Conservation (phyloP, 1,139 yeast species). For the Debaryomyces udenii region DNA sequence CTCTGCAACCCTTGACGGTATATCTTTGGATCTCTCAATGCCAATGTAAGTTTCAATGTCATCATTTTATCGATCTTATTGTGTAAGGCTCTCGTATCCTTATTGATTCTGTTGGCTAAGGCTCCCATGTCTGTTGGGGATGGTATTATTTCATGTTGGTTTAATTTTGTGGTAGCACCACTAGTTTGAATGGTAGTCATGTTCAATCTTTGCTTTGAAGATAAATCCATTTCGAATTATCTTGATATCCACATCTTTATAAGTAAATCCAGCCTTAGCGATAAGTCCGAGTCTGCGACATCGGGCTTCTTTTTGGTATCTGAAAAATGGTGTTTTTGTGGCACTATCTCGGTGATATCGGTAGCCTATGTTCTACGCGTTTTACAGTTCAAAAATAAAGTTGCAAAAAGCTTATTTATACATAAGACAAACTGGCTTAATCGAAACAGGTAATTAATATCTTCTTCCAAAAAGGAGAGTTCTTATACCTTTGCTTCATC, state of each 20-base stretch:
- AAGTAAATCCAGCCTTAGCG: conserved; percentile 3
- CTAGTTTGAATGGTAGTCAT: conserved; percentile 20
- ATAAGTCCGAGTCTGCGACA: conserved; percentile 9
- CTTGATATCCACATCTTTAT: neutral
- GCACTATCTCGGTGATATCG: conserved; percentile 7
- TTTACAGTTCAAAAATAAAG: too few species aligned
- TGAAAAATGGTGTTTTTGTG: conserved; percentile 6
- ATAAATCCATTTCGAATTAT: neutral
- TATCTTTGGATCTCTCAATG: conserved; percentile 71
- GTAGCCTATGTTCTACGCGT: neutral
- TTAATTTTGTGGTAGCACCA: conserved; percentile 43
- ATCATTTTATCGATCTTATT: conserved; percentile 70
- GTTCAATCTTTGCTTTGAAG: neutral
- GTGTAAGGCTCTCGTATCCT: conserved; percentile 66
- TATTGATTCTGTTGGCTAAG: conserved; percentile 76
- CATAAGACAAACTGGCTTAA: neutral
- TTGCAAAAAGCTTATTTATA: neutral
- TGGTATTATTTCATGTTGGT: conserved; percentile 67
- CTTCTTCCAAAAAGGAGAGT: conserved; percentile 27
- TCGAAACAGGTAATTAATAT: conserved; percentile 3
- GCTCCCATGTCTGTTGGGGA: conserved; percentile 78
- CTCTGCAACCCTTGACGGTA: conserved; percentile 82
- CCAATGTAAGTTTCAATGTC: conserved; percentile 71
- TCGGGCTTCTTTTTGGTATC: conserved; percentile 2
- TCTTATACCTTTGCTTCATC: conserved; percentile 36